These are phyloP conservation scores for Cordyceps cateniannulata DNA, from an alignment of 2,329 filamentous ascomycete genomes.

Conservation along the genomic window DNA sequence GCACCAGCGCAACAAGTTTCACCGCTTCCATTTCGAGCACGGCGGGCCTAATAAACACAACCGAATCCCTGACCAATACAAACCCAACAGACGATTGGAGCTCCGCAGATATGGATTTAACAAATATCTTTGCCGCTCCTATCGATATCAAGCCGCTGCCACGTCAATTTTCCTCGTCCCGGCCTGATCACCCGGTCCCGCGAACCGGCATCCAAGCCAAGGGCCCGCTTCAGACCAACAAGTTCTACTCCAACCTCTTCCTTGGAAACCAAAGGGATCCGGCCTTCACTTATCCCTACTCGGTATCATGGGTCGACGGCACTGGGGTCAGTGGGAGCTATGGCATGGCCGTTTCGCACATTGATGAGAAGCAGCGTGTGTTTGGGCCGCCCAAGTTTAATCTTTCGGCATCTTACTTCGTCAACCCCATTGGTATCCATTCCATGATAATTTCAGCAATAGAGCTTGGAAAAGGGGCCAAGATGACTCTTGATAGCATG, in stretches of 20 bases:
- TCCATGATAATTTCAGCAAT: conserved; percentile 72
- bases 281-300: conserved; percentile 71
- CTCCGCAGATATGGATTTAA: conserved; percentile 13
- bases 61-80: background rate
- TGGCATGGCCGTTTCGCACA: conserved; percentile 72
- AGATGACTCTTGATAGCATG: conserved; percentile 45
- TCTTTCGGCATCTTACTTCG: conserved; percentile 63
- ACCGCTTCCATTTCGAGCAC: background rate
- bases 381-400: conserved; percentile 53
- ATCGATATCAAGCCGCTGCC: conserved; percentile 48
- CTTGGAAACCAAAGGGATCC: conserved; percentile 63
- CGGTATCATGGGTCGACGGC: conserved; percentile 61
- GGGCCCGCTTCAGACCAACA: conserved; percentile 63
- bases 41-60: background rate
- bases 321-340: conserved; percentile 58
- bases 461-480: conserved; percentile 59
- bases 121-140: conserved; percentile 50
- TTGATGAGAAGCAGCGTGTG: conserved; percentile 59
- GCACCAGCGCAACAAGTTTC: background rate
- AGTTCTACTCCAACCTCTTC: conserved; percentile 77
- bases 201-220: conserved; percentile 42
- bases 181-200: conserved; percentile 52
- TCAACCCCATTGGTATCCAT: conserved; percentile 76
- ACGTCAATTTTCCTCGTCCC: conserved; percentile 37
- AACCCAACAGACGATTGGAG: background rate